A percentile compares a stretch with the other conserved stretches of the same genome.
Conservation (phyloP, 495 filamentous ascomycete species). For the Podospora comata region DNA sequence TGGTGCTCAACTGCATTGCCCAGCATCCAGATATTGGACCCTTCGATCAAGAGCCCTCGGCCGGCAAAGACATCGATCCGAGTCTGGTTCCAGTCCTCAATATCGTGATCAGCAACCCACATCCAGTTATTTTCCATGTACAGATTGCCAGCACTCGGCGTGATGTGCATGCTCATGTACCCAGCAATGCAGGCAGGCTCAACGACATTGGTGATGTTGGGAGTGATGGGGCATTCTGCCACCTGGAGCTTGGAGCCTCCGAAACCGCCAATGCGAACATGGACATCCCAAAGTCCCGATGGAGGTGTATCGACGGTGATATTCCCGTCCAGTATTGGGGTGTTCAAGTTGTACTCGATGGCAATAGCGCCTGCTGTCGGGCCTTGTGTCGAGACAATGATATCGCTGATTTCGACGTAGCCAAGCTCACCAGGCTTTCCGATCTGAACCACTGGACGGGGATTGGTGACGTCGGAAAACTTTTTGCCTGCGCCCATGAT, state of each 20-base stretch:
- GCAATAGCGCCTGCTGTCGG: conserved; percentile 54
- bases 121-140: conserved; percentile 92
- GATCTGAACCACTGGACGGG: conserved; percentile 51
- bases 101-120: conserved; percentile 92
- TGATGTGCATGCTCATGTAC: conserved; percentile 79
- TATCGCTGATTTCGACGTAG: conserved; percentile 54
- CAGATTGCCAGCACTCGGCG: conserved; percentile 58
- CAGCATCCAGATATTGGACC: conserved; percentile 58
- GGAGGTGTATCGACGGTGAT: conserved; percentile 56
- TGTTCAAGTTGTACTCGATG: conserved; percentile 79
- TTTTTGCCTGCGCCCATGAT: conserved; percentile 44
- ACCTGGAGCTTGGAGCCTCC: conserved; percentile 75
- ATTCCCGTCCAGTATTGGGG: conserved; percentile 4
- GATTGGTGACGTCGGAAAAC: conserved; percentile 47
- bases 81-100: conserved; percentile 57
- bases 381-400: conserved; percentile 45
- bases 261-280: conserved; percentile 78
- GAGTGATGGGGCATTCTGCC: conserved; percentile 64
- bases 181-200: conserved; percentile 60
- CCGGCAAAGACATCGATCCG: conserved; percentile 87
- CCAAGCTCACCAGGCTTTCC: conserved; percentile 52
- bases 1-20: conserved; percentile 82
- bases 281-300: conserved; percentile 84
- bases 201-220: conserved; percentile 50
- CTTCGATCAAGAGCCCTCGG: conserved; percentile 76